Evolutionary conservation across 352 stramenopile species (phyloP).

Genomic region (Phytophthora parvispora): DNA sequence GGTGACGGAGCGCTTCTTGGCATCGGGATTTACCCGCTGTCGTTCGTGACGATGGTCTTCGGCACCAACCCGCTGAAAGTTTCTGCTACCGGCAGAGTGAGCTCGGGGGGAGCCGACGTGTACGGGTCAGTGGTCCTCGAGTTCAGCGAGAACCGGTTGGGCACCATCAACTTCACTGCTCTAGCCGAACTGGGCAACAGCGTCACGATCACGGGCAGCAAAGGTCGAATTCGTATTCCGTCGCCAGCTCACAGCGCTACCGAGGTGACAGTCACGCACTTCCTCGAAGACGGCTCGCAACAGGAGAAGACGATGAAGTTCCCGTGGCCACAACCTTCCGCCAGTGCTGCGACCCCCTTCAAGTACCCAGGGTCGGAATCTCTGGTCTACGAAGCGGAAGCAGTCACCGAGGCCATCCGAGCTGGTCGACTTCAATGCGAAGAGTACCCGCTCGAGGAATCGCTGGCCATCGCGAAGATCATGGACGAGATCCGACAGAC

Average conservation of each 20-base stretch:
- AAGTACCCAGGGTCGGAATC: conserved; percentile 43
- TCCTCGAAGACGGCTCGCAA: conserved; percentile 37
- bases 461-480: conserved; percentile 67
- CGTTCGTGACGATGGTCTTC: conserved; percentile 78
- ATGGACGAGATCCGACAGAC: conserved; percentile 80
- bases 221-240: conserved; percentile 76
- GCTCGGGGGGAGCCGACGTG: conserved; percentile 52
- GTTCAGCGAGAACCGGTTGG: conserved; percentile 54
- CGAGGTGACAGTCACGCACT: conserved; percentile 46
- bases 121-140: conserved; percentile 66
- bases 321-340: conserved; percentile 40
- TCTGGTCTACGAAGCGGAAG: conserved; percentile 84
- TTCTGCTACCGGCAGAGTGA: conserved; percentile 51
- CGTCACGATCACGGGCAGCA: conserved; percentile 78
- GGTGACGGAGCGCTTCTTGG: conserved; percentile 79
- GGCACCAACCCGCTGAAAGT: conserved; percentile 54
- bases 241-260: conserved; percentile 61
- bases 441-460: conserved; percentile 74
- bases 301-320: conserved; percentile 51
- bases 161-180: conserved; percentile 66
- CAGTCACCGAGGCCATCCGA: conserved; percentile 67
- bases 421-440: conserved; percentile 45
- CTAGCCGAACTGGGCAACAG: conserved; percentile 66
- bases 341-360: conserved; percentile 56
- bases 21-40: conserved; percentile 85